Evolutionary conservation across 2,329 filamentous ascomycete species (phyloP).

Genomic region (Paradendryphiella salina): DNA sequence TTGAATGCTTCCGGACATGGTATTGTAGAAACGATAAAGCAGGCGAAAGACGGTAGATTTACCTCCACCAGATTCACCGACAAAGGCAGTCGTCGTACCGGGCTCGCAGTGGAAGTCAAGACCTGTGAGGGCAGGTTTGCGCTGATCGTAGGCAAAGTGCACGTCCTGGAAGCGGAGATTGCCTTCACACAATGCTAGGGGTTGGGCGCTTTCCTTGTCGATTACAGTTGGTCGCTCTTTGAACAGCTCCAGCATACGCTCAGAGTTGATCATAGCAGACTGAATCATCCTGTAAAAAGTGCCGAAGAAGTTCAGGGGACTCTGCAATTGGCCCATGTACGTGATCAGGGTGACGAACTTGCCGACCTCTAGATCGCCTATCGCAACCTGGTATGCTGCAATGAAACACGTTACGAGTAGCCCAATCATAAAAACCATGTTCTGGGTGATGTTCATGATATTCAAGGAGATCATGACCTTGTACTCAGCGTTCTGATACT

Average conservation of each 20-base stretch:
- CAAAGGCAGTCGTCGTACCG: constrained; percentile 92
- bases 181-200: constrained; percentile 71
- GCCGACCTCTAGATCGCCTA: constrained; percentile 63
- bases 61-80: constrained; percentile 93
- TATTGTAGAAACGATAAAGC: constrained; percentile 95
- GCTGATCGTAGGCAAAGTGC: constrained; percentile 84
- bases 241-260: constrained; percentile 92
- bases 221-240: constrained; percentile 92
- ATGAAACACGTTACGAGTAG: constrained; percentile 71
- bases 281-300: constrained; percentile 96
- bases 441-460: constrained; percentile 64
- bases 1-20: constrained; percentile 74
- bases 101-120: constrained; percentile 83
- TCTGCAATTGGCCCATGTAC: constrained; percentile 74
- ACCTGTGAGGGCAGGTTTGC: constrained; percentile 80
- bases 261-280: constrained; percentile 95
- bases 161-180: constrained; percentile 87
- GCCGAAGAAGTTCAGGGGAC: constrained; percentile 75
- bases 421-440: constrained; percentile 65
- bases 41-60: constrained; percentile 97
- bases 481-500: constrained; percentile 62
- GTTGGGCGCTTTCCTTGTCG: constrained; percentile 68
- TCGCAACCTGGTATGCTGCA: constrained; percentile 69
- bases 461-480: constrained; percentile 61
- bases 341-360: constrained; percentile 72